A percentile compares a stretch with the other conserved stretches of the same genome.
Conservation (phyloP, 2,329 filamentous ascomycete genomes). For the Ophiocordyceps unilateralis region DNA sequence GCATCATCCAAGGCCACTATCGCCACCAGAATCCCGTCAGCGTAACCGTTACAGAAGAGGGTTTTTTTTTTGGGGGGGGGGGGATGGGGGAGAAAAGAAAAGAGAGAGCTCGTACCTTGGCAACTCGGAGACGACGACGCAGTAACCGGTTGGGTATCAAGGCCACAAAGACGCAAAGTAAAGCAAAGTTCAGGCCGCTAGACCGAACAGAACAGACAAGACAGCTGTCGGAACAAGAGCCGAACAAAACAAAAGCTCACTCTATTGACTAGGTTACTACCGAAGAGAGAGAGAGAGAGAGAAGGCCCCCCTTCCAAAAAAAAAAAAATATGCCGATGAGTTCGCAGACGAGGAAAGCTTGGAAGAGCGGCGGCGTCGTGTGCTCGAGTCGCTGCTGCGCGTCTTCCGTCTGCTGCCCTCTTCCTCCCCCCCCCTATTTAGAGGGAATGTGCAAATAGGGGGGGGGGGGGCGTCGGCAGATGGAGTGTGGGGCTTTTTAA, state of each 20-base stretch:
- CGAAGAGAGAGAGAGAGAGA: too few relatives aligned
- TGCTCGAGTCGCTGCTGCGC: background rate
- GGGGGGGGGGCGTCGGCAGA: background rate
- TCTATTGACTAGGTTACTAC: too few relatives aligned
- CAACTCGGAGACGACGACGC: background rate
- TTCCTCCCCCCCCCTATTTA: background rate
- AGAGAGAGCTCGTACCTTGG: background rate
- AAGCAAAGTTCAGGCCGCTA: background rate
- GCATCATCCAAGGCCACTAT: constrained; percentile 5
- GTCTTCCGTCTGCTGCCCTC: background rate
- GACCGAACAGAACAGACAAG: too few relatives aligned
- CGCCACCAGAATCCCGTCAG: too few relatives aligned
- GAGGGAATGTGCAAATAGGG: background rate
- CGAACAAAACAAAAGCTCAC: too few relatives aligned
- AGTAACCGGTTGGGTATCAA: constrained; percentile 7
- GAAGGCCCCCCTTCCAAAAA: too few relatives aligned
- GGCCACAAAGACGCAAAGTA: constrained; percentile 1
- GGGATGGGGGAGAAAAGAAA: background rate
- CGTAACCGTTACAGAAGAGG: too few relatives aligned
- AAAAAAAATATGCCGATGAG: too few relatives aligned
- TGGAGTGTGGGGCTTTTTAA: background rate
- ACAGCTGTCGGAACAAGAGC: too few relatives aligned
- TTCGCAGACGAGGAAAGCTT: too few relatives aligned
- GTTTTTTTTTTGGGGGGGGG: background rate
- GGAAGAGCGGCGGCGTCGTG: too few relatives aligned